These are phyloP conservation scores for Pichia scutulata DNA, from an alignment of 805 yeast genomes.

Conservation along the genomic window DNA sequence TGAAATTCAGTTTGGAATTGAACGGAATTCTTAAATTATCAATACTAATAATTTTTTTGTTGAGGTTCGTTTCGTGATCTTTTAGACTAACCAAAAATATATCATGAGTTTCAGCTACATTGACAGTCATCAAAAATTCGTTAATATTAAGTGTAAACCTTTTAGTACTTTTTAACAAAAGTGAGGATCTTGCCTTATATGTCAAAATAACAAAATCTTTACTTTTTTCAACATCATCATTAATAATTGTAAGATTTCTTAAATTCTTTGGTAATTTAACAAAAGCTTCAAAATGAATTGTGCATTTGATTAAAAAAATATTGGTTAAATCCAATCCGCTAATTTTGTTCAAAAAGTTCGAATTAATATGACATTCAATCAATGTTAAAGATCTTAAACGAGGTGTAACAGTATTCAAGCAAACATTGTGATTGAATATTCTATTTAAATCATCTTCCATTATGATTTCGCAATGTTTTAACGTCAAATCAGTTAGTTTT, in stretches of 20 bases:
- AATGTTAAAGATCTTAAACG: constrained; percentile 12
- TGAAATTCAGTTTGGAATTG: constrained; percentile 1
- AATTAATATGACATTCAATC: constrained; percentile 15
- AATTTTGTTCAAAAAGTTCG: constrained; percentile 10
- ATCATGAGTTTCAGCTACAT: constrained; percentile 2
- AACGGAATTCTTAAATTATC: neutral
- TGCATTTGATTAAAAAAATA: constrained; percentile 16
- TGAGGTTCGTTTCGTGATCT: neutral
- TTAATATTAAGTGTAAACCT: neutral
- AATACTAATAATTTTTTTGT: neutral
- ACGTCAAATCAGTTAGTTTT: neutral
- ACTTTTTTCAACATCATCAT: constrained; percentile 12
- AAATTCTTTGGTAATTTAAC: constrained; percentile 15
- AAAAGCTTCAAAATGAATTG: constrained; percentile 14
- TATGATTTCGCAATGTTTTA: constrained; percentile 1
- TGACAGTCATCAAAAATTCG: neutral
- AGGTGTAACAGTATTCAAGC: neutral
- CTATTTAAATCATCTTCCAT: neutral
- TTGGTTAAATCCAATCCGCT: constrained; percentile 1
- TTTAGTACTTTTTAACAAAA: neutral
- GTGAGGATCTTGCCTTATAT: neutral
- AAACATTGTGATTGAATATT: neutral
- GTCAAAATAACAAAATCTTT: constrained; percentile 13
- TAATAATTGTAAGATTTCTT: constrained; percentile 13
- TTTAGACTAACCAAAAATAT: neutral